These are phyloP conservation scores for Rubroshorea leprosula DNA, from an alignment of 345 rosid genomes.

Conservation along the genomic window DNA sequence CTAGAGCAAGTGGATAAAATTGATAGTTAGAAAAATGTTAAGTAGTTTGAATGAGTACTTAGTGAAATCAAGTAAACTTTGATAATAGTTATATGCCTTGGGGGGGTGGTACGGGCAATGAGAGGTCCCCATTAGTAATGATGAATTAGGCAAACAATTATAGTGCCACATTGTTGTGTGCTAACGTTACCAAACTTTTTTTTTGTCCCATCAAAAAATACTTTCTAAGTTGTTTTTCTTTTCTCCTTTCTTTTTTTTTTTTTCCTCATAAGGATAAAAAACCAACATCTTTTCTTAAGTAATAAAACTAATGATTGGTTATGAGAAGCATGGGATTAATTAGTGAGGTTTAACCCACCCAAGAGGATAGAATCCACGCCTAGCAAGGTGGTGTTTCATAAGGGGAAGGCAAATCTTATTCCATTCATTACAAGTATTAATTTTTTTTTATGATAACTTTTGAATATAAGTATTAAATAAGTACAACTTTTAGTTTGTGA, in stretches of 20 bases:
- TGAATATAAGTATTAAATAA: too few species aligned
- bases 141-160: slow-evolving; percentile 40
- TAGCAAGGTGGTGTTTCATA: background rate
- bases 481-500: too few species aligned
- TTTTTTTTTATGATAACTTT: too few species aligned
- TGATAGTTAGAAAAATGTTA: too few species aligned
- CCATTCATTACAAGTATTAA: slow-evolving; percentile 1
- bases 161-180: slow-evolving; percentile 33
- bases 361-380: slow-evolving; percentile 10
- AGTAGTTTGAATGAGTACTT: too few species aligned
- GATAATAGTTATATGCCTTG: slow-evolving; percentile 10
- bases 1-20: too few species aligned
- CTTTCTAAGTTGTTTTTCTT: too few species aligned
- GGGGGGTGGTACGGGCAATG: slow-evolving; percentile 17
- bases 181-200: slow-evolving; percentile 19
- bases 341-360: background rate
- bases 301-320: slow-evolving; percentile 23
- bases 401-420: slow-evolving; percentile 14
- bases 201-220: too few species aligned
- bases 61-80: background rate
- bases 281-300: too few species aligned
- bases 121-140: slow-evolving; percentile 31
- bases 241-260: background rate
- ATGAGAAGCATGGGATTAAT: slow-evolving; percentile 5
- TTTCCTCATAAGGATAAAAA: background rate